phyloP scores from a whole-genome alignment of 192 early-diverging fungal species.

The Diversispora epigaea region DNA sequence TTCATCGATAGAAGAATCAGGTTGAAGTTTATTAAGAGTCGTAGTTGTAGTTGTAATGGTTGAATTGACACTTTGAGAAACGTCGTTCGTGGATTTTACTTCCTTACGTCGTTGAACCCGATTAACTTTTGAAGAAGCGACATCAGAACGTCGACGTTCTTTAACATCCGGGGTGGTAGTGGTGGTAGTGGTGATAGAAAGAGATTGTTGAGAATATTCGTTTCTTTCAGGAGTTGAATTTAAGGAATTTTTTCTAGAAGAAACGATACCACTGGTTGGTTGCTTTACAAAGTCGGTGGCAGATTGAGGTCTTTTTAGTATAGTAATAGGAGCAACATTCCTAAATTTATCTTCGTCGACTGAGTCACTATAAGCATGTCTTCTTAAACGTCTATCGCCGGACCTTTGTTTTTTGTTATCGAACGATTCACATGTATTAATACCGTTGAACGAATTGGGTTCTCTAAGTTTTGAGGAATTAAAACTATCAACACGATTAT shows the following conservation, averaged over 20 bases:
- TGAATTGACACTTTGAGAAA: not conserved
- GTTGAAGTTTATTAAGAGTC: not conserved
- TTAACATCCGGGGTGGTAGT: not conserved
- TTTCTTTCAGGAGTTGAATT: not conserved
- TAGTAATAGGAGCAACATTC: not conserved
- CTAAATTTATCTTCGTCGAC: slow-evolving; percentile 17
- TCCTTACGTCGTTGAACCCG: slow-evolving; percentile 51
- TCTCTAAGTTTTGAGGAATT: slow-evolving; percentile 4
- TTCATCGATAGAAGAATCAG: slow-evolving; percentile 9
- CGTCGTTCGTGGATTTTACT: slow-evolving; percentile 26
- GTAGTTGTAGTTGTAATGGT: not conserved
- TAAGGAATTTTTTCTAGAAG: not conserved
- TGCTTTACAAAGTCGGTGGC: slow-evolving; percentile 22
- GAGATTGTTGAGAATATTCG: not conserved
- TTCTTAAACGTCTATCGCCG: not conserved
- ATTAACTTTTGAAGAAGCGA: slow-evolving; percentile 42
- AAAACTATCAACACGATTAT: slow-evolving; percentile 3
- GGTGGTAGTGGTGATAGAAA: not conserved
- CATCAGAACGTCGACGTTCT: slow-evolving; percentile 20
- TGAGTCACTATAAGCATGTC: slow-evolving; percentile 9
- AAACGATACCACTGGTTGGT: not conserved
- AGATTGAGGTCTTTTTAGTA: slow-evolving; percentile 26
- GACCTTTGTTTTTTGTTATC: not conserved
- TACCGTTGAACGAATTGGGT: not conserved
- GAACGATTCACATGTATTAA: not conserved